Base-by-base conservation (phyloP, 352 stramenopile species). In the Phytopythium kandeliae region DNA sequence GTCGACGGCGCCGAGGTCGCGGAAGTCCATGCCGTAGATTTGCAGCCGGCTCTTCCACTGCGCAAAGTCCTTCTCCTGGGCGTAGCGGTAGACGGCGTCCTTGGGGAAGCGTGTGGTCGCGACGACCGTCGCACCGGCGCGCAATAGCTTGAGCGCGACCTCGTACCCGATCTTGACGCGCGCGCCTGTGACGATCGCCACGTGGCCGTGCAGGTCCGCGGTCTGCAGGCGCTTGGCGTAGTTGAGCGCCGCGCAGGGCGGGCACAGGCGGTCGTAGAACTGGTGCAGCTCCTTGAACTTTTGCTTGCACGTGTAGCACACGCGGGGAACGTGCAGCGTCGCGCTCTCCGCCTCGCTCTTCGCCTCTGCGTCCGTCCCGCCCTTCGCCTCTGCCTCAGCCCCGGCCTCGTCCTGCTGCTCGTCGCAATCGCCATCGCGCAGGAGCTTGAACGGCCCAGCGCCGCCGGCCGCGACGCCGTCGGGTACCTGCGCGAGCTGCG, bases 81-180 rank as follows among this genome's bases (percentile, higher is more conserved):
- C 74, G 62, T 96, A 98, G 5, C 87, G 71, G 33, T 74, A 79
- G 16, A 83, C 89, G 9, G 89, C 88, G 54, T 96, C 79, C 57
- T 97, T 96, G 2, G 93, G 91, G 71, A 98, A 98, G 26, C 95
- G 71, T 25, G 91, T 98, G 3, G 90, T 98, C 15, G 91, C 93
- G 28, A 98, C 70, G 4, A 98, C 92, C 7, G 54, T 83, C 11
- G 77, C 78, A 7, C 89, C 90, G 33, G 74, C 78, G 7, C 93
- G 74, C 48, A 98, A 71, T 22, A 98, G 67, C 63, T 98, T 98
- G 12, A 98, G 65, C 52, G 85, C 82, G 16, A 94, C 91, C 60
- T 98, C 87, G 62, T 92, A 98, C 7, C 95, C 93, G 67, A 98
- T 98, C 63, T 98, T 98, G 37, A 98, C 92, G 25, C 95, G 76